Conservation (phyloP, 2,329 filamentous ascomycete genomes). For the Alternaria atra region DNA sequence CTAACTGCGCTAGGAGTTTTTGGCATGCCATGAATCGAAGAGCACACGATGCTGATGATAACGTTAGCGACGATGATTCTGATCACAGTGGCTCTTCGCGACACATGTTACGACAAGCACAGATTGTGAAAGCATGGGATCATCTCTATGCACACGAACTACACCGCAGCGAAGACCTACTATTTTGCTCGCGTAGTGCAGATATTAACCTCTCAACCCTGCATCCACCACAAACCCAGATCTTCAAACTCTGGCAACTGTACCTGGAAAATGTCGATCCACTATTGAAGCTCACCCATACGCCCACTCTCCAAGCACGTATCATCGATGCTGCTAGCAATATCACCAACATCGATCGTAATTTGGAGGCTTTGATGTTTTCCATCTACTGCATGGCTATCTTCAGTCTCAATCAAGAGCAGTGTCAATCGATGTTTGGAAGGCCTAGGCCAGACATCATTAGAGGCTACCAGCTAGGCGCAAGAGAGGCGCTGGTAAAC, state of each 20-base stretch:
- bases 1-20: conserved; percentile 27
- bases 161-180: conserved; percentile 57
- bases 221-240: conserved; percentile 72
- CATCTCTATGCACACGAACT: conserved; percentile 29
- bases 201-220: conserved; percentile 69
- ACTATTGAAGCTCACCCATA: conserved; percentile 40
- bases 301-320: conserved; percentile 59
- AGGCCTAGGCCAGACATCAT: conserved; percentile 62
- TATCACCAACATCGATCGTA: conserved; percentile 62
- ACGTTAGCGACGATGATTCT: conserved; percentile 7
- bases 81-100: conserved; percentile 16
- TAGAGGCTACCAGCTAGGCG: conserved; percentile 66
- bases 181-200: conserved; percentile 61
- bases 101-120: conserved; percentile 20
- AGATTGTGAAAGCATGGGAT: conserved; percentile 59
- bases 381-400: conserved; percentile 45
- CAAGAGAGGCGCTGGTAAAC: conserved; percentile 68
- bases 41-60: conserved; percentile 7
- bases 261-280: conserved; percentile 64
- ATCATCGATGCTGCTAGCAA: conserved; percentile 67
- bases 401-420: conserved; percentile 64
- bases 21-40: conserved; percentile 36
- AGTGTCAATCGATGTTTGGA: conserved; percentile 63
- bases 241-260: conserved; percentile 76
- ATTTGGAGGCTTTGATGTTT: conserved; percentile 63